phyloP scores from a whole-genome alignment of 306 rosid species.

The Myrica gale region DNA sequence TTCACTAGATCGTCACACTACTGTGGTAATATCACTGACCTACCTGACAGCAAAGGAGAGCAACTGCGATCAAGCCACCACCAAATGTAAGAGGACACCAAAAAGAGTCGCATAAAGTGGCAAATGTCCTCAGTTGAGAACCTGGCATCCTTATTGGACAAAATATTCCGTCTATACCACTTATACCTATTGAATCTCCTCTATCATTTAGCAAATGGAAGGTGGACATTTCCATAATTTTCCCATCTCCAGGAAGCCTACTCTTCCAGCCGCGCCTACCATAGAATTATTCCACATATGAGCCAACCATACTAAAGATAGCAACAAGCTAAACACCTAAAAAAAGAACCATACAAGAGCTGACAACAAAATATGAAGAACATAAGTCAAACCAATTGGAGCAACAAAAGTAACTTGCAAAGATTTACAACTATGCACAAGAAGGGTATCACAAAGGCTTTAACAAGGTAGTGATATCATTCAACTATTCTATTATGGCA shows the following conservation, averaged over 20 bases:
- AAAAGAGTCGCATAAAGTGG: neutral
- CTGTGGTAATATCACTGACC: neutral
- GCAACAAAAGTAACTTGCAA: neutral
- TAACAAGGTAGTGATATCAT: neutral
- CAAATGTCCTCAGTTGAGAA: neutral
- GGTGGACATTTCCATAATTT: conserved; percentile 27
- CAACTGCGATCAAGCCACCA: neutral
- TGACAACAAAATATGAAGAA: neutral
- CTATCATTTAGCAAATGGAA: conserved; percentile 19
- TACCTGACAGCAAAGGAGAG: neutral
- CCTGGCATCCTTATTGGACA: neutral
- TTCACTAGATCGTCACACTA: neutral
- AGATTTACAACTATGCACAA: neutral
- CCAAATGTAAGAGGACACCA: neutral
- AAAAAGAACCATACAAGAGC: conserved; percentile 1
- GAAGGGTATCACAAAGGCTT: neutral
- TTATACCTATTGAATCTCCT: conserved; percentile 13
- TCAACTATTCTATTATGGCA: neutral
- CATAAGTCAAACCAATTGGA: neutral
- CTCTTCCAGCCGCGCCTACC: conserved; percentile 42
- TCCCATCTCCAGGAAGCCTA: conserved; percentile 35
- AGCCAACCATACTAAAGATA: conserved; percentile 10
- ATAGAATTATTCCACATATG: conserved; percentile 26
- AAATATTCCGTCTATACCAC: conserved; percentile 1
- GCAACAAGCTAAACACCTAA: neutral